Percentiles rank a stretch among this genome's conserved stretches.
Evolutionary conservation across 2,329 filamentous ascomycete species (phyloP).

Genomic region (Monilinia fructigena): DNA sequence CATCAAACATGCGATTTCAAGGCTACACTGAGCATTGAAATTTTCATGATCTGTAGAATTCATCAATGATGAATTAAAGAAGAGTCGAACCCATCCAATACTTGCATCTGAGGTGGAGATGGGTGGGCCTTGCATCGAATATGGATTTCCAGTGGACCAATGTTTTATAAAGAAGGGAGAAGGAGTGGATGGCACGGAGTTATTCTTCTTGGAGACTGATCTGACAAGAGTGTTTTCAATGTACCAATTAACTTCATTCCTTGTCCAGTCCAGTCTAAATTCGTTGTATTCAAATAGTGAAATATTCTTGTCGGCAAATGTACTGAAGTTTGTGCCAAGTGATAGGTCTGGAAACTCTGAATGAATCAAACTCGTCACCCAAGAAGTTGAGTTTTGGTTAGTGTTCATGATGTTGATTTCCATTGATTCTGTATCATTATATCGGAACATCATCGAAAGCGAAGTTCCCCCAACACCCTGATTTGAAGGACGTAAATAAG

Average conservation of each 20-base stretch:
- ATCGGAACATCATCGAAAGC: conserved; percentile 47
- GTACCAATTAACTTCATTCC: conserved; percentile 45
- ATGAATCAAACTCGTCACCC: conserved; percentile 43
- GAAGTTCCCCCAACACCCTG: conserved; percentile 43
- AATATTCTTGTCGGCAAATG: conserved; percentile 17
- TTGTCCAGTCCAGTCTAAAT: conserved; percentile 49
- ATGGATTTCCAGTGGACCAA: conserved; percentile 48
- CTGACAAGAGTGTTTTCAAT: conserved; percentile 43
- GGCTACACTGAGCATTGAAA: conserved; percentile 39
- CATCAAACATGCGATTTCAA: conserved; percentile 40
- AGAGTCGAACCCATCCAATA: conserved; percentile 48
- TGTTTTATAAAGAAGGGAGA: conserved; percentile 47
- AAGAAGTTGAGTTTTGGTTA: conserved; percentile 42
- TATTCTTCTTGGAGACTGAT: conserved; percentile 38
- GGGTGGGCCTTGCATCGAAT: conserved; percentile 48
- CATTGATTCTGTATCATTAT: conserved; percentile 46
- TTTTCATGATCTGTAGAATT: conserved; percentile 35
- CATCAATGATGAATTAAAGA: conserved; percentile 50
- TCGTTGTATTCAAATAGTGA: conserved; percentile 43
- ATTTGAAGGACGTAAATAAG: conserved; percentile 44
- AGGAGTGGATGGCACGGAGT: conserved; percentile 44
- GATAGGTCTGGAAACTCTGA: conserved; percentile 42
- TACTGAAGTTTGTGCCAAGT: conserved; percentile 38
- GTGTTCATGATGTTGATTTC: conserved; percentile 49
- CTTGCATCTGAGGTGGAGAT: conserved; percentile 43